A percentile compares a stretch with the other conserved stretches of the same genome.
phyloP scores from a whole-genome alignment of 1,139 yeast genomes.

The Candida sanyaensis region DNA sequence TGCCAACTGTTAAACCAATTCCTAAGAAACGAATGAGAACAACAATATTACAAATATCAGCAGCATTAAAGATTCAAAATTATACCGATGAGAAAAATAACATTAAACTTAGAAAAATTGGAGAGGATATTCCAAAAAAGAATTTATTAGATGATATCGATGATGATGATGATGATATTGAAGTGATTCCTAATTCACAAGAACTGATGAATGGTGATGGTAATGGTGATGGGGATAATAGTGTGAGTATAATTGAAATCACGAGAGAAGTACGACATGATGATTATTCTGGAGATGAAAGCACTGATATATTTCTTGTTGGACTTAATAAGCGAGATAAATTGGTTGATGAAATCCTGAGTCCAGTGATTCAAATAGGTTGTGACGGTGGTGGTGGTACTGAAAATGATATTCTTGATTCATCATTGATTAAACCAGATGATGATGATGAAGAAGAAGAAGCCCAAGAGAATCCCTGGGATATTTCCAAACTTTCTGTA shows the following conservation, averaged over 20 bases:
- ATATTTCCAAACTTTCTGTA: slow-evolving; percentile 9
- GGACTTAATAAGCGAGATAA: slow-evolving; percentile 2
- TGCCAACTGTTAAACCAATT: slow-evolving; percentile 3
- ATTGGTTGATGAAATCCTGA: slow-evolving; percentile 26
- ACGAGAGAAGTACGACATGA: slow-evolving; percentile 23
- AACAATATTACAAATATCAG: slow-evolving; percentile 23
- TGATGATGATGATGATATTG: too few relatives aligned
- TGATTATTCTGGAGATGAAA: slow-evolving; percentile 7
- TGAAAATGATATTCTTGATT: neutral
- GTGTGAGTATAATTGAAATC: slow-evolving; percentile 37
- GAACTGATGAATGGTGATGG: slow-evolving; percentile 16
- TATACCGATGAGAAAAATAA: slow-evolving; percentile 15
- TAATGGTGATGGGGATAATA: slow-evolving; percentile 15
- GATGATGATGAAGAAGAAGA: neutral
- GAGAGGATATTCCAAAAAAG: slow-evolving; percentile 17
- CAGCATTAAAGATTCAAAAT: slow-evolving; percentile 22
- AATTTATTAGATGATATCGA: slow-evolving; percentile 19
- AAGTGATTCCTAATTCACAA: slow-evolving; percentile 37
- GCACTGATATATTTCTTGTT: neutral
- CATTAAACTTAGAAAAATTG: slow-evolving; percentile 24
- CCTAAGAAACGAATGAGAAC: slow-evolving; percentile 16
- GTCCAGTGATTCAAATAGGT: slow-evolving; percentile 23
- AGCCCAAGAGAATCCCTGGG: neutral
- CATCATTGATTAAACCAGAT: neutral
- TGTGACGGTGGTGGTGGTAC: neutral